Evolutionary conservation across 129 eudicot species (phyloP).

Genomic region (Flaveria linearis): DNA sequence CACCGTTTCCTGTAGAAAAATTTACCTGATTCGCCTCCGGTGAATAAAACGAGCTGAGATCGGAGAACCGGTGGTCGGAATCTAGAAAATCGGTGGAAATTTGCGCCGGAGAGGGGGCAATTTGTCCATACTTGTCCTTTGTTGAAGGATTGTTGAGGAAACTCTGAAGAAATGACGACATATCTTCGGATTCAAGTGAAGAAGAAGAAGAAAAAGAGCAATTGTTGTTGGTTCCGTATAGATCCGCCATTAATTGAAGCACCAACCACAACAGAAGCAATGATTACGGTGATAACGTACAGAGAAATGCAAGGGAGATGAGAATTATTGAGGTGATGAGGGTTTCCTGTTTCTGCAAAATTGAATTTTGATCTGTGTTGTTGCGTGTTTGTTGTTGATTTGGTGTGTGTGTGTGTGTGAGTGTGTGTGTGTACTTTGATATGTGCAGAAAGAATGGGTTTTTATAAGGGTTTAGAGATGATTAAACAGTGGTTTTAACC

Average conservation of each 20-base stretch:
- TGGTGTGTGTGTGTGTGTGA: slow-evolving; percentile 17
- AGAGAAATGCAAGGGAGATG: slow-evolving; percentile 27
- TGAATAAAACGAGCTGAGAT: slow-evolving; percentile 43
- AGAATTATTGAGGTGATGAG: slow-evolving; percentile 1
- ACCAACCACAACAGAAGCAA: slow-evolving; percentile 30
- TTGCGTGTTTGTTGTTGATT: slow-evolving; percentile 28
- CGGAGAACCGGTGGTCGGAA: slow-evolving; percentile 43
- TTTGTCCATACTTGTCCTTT: slow-evolving; percentile 28
- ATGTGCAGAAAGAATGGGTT: slow-evolving; percentile 9
- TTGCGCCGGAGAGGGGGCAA: slow-evolving; percentile 29
- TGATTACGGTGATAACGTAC: slow-evolving; percentile 31
- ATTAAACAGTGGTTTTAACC: slow-evolving; percentile 33
- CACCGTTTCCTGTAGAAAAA: slow-evolving; percentile 23
- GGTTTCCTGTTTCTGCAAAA: slow-evolving; percentile 31
- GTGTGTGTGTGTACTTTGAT: not conserved
- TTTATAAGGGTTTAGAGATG: slow-evolving; percentile 27
- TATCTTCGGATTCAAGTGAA: slow-evolving; percentile 78
- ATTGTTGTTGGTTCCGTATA: slow-evolving; percentile 62
- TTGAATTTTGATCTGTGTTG: slow-evolving; percentile 13
- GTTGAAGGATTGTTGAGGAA: slow-evolving; percentile 58
- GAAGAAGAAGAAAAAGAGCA: slow-evolving; percentile 53
- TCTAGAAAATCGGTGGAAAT: slow-evolving; percentile 31
- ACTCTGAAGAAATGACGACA: slow-evolving; percentile 68
- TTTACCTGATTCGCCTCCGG: slow-evolving; percentile 40
- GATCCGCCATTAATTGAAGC: slow-evolving; percentile 70